These are phyloP conservation scores for Proliferodiscus dingleyae DNA, from an alignment of 2,329 filamentous ascomycete genomes.

Conservation along the genomic window DNA sequence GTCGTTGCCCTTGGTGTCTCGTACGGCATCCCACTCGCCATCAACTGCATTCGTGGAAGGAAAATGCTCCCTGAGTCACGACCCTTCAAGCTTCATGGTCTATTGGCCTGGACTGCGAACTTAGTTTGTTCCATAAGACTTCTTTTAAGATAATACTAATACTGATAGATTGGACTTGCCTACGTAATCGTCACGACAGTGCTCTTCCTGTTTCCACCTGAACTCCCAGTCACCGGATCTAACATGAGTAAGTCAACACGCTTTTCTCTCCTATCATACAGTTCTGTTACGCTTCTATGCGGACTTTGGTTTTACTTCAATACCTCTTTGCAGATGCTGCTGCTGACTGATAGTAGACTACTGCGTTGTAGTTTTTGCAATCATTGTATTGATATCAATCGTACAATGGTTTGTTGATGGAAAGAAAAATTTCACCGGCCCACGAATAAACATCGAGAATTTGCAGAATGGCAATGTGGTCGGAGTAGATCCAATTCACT, in stretches of 20 bases:
- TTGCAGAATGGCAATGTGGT: slow-evolving; percentile 26
- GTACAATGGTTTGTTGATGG: slow-evolving; percentile 58
- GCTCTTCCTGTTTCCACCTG: slow-evolving; percentile 59
- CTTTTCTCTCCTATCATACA: too few relatives aligned
- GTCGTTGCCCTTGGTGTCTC: slow-evolving; percentile 68
- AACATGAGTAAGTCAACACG: slow-evolving; percentile 63
- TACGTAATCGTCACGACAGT: slow-evolving; percentile 58
- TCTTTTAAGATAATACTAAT: slow-evolving; percentile 7
- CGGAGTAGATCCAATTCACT: slow-evolving; percentile 7
- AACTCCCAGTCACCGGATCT: slow-evolving; percentile 49
- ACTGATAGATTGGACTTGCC: slow-evolving; percentile 41
- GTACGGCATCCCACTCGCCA: slow-evolving; percentile 67
- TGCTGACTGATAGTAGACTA: slow-evolving; percentile 16
- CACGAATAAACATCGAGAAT: slow-evolving; percentile 37
- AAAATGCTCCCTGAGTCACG: slow-evolving; percentile 56
- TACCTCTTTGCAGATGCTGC: neutral
- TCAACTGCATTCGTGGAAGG: slow-evolving; percentile 64
- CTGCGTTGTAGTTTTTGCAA: slow-evolving; percentile 37
- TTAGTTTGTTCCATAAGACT: slow-evolving; percentile 35
- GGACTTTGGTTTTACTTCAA: too few relatives aligned
- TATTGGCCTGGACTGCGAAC: slow-evolving; percentile 56
- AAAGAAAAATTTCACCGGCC: slow-evolving; percentile 50
- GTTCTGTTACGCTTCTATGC: too few relatives aligned
- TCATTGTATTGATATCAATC: slow-evolving; percentile 35
- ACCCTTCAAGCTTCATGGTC: slow-evolving; percentile 49